Conservation (phyloP, 2,329 filamentous ascomycete species). For the Phaeomoniella chlamydospora region DNA sequence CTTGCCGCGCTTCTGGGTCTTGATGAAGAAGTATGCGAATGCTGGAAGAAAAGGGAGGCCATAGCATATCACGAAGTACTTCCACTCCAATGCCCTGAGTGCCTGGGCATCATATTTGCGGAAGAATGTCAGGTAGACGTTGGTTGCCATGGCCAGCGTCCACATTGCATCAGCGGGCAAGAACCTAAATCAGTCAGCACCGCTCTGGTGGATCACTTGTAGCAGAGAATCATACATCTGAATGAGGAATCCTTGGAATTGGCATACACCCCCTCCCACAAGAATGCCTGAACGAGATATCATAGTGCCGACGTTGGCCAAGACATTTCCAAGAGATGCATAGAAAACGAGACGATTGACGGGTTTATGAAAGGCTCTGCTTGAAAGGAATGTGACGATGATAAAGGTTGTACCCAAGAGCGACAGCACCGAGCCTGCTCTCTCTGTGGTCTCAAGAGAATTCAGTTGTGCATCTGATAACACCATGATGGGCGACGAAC, state of each 20-base stretch:
- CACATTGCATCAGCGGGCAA: constrained; percentile 62
- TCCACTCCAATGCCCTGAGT: constrained; percentile 54
- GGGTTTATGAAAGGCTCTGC: constrained; percentile 63
- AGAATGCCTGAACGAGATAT: constrained; percentile 50
- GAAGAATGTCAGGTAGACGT: constrained; percentile 73
- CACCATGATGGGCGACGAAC: constrained; percentile 15
- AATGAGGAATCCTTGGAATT: constrained; percentile 65
- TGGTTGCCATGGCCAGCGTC: constrained; percentile 71
- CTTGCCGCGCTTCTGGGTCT: constrained; percentile 33
- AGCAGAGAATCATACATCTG: constrained; percentile 4
- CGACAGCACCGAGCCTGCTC: constrained; percentile 56
- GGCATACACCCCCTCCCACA: constrained; percentile 40
- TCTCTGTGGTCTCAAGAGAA: constrained; percentile 49
- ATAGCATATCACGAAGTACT: constrained; percentile 57
- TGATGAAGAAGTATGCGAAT: constrained; percentile 52
- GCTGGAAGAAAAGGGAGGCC: constrained; percentile 58
- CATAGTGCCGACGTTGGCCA: constrained; percentile 62
- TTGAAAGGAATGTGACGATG: constrained; percentile 54
- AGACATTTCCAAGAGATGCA: constrained; percentile 66
- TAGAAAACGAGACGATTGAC: constrained; percentile 78
- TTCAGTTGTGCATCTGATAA: constrained; percentile 24
- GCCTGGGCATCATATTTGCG: constrained; percentile 51
- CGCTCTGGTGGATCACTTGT: background rate
- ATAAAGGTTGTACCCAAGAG: constrained; percentile 58
- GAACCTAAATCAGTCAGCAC: constrained; percentile 39